phyloP scores from a whole-genome alignment of 306 rosid genomes.

The Quercus mongolica region DNA sequence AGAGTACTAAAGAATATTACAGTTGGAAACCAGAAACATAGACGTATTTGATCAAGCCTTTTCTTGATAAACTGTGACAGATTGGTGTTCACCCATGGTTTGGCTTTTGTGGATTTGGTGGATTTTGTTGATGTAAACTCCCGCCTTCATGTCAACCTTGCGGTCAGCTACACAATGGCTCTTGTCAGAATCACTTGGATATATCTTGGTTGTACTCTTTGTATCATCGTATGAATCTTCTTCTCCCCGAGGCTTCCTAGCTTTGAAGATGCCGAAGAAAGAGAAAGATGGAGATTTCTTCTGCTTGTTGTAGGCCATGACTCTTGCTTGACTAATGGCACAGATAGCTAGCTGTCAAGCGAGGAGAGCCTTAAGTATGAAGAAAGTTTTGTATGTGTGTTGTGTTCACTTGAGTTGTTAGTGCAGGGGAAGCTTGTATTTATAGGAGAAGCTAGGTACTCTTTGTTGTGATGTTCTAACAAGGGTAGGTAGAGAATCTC shows the following conservation, averaged over 20 bases:
- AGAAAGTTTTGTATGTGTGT: too few relatives aligned
- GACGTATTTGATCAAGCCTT: too few relatives aligned
- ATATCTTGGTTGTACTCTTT: constrained; percentile 39
- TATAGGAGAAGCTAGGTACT: constrained; percentile 23
- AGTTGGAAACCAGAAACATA: too few relatives aligned
- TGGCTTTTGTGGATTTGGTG: constrained; percentile 33
- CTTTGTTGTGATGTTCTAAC: constrained; percentile 8
- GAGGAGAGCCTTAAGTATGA: too few relatives aligned
- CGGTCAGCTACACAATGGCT: constrained; percentile 39
- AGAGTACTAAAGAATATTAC: too few relatives aligned
- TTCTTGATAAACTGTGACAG: constrained; percentile 18
- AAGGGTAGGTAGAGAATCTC: constrained; percentile 33
- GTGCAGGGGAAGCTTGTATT: constrained; percentile 25
- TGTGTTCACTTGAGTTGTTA: constrained; percentile 23
- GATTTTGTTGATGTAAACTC: constrained; percentile 38
- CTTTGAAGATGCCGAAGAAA: constrained; percentile 55
- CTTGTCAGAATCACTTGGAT: constrained; percentile 83
- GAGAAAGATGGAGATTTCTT: constrained; percentile 21
- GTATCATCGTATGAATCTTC: constrained; percentile 38
- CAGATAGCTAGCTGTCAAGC: too few relatives aligned
- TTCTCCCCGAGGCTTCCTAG: constrained; percentile 19
- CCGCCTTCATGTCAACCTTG: constrained; percentile 63
- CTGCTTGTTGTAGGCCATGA: constrained; percentile 5
- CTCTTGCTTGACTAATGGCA: too few relatives aligned
- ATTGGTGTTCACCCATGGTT: constrained; percentile 2